phyloP scores from a whole-genome alignment of 257 asterid species.

The Gentiana macrophylla region DNA sequence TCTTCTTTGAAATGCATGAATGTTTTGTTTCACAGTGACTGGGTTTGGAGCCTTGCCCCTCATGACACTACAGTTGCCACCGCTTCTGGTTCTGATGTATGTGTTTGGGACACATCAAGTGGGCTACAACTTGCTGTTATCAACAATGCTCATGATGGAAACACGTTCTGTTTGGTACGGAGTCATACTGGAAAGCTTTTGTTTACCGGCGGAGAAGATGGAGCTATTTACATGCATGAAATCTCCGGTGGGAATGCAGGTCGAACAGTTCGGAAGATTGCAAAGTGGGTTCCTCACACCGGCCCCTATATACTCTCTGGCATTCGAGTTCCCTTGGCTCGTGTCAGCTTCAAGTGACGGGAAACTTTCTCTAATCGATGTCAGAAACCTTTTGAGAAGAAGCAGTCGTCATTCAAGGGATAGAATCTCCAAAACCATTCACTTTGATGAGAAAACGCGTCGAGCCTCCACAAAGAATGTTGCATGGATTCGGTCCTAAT shows the following conservation, averaged over 20 bases:
- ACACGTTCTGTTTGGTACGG: constrained; percentile 58
- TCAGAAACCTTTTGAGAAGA: constrained; percentile 56
- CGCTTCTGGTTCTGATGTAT: constrained; percentile 64
- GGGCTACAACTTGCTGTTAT: constrained; percentile 35
- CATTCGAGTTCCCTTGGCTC: constrained; percentile 91
- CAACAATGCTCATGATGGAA: constrained; percentile 44
- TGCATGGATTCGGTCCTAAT: constrained; percentile 72
- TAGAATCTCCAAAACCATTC: constrained; percentile 17
- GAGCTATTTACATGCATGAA: constrained; percentile 87
- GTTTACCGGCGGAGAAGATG: constrained; percentile 93
- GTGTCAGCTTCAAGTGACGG: constrained; percentile 89
- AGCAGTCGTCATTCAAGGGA: constrained; percentile 18
- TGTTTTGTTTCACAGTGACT: constrained; percentile 63
- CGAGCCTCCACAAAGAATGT: constrained; percentile 87
- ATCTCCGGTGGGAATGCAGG: constrained; percentile 22
- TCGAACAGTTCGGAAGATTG: constrained; percentile 33
- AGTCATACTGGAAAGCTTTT: constrained; percentile 86
- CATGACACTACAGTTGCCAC: constrained; percentile 67
- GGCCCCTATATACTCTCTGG: constrained; percentile 76
- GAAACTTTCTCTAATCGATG: constrained; percentile 69
- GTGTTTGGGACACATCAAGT: constrained; percentile 59
- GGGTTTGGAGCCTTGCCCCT: constrained; percentile 95
- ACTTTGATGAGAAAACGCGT: constrained; percentile 26
- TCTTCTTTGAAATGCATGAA: constrained; percentile 53
- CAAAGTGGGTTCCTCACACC: constrained; percentile 81